These are phyloP conservation scores for Collybiopsis luxurians DNA, from an alignment of 768 basidiomycete species.

Conservation along the genomic window DNA sequence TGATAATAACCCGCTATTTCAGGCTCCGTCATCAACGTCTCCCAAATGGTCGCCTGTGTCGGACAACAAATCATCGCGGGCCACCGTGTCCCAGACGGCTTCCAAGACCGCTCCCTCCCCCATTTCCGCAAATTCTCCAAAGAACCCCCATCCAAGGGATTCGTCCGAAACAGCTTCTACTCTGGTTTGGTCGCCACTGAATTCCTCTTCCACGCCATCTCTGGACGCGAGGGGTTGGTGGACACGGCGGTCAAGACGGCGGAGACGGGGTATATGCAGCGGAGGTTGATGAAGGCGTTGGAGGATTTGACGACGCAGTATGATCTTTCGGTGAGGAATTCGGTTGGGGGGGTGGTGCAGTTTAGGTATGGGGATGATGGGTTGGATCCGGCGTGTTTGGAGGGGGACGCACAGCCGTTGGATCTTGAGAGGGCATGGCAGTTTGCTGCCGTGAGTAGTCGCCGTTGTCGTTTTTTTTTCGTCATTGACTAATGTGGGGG, in stretches of 20 bases:
- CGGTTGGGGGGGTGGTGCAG: slow-evolving; percentile 92
- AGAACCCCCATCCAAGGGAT: slow-evolving; percentile 96
- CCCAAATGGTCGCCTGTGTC: slow-evolving; percentile 99
- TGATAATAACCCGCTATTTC: background rate
- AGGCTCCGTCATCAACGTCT: slow-evolving; percentile 98
- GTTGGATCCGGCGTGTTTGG: slow-evolving; percentile 92
- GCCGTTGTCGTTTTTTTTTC: background rate
- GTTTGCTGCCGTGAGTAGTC: slow-evolving; percentile 72
- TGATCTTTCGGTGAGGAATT: slow-evolving; percentile 93
- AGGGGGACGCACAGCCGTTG: slow-evolving; percentile 92
- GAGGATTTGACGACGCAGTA: slow-evolving; percentile 97
- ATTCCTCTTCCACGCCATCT: slow-evolving; percentile 98
- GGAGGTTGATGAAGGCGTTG: slow-evolving; percentile 97
- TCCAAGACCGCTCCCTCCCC: slow-evolving; percentile 98
- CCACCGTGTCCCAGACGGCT: slow-evolving; percentile 97
- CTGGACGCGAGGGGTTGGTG: slow-evolving; percentile 96
- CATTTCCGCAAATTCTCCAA: slow-evolving; percentile 98
- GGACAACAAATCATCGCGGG: slow-evolving; percentile 99
- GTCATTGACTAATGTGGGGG: background rate
- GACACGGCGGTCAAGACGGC: slow-evolving; percentile 99
- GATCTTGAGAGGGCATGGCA: slow-evolving; percentile 86
- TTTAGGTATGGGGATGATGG: slow-evolving; percentile 98
- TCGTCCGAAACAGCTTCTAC: slow-evolving; percentile 97
- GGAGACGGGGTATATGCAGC: slow-evolving; percentile 99
- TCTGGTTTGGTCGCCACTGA: slow-evolving; percentile 90